These are phyloP conservation scores for Cryptosporidium felis DNA, from an alignment of 169 alveolate species.

Conservation along the genomic window DNA sequence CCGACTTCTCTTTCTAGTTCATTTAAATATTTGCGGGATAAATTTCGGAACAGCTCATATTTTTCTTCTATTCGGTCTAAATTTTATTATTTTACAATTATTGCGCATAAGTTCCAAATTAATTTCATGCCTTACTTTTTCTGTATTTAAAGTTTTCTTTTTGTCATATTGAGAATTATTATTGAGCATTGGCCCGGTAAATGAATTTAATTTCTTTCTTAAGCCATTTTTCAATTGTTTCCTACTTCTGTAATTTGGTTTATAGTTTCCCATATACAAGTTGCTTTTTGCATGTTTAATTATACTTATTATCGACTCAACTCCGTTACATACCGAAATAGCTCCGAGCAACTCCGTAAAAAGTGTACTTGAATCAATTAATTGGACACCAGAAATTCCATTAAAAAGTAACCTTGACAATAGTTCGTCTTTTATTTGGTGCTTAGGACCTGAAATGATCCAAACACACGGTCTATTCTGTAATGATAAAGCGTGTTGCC, in stretches of 20 bases:
- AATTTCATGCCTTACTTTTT: constrained; percentile 1
- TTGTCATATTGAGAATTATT: not conserved
- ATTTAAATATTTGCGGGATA: not conserved
- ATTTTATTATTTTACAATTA: not conserved
- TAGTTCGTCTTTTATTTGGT: not conserved
- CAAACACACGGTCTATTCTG: constrained; percentile 55
- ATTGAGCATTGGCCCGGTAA: not conserved
- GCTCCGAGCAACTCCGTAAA: constrained; percentile 4
- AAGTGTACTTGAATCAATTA: not conserved
- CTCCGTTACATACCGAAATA: not conserved
- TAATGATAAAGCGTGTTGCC: constrained; percentile 37
- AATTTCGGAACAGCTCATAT: not conserved
- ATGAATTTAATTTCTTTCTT: not conserved
- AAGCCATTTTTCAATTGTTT: not conserved
- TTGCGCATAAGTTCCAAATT: too few species aligned
- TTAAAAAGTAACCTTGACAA: not conserved
- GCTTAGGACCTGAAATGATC: constrained; percentile 22
- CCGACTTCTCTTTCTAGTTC: constrained; percentile 88
- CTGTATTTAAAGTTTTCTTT: constrained; percentile 18
- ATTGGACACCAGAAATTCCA: constrained; percentile 39
- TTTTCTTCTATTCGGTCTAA: constrained; percentile 44
- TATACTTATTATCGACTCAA: not conserved
- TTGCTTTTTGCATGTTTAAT: constrained; percentile 7
- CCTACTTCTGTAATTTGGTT: constrained; percentile 20
- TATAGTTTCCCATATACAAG: not conserved